Evolutionary conservation across 2,329 filamentous ascomycete species (phyloP).

Genomic region (Colletotrichum cordylinicola): DNA sequence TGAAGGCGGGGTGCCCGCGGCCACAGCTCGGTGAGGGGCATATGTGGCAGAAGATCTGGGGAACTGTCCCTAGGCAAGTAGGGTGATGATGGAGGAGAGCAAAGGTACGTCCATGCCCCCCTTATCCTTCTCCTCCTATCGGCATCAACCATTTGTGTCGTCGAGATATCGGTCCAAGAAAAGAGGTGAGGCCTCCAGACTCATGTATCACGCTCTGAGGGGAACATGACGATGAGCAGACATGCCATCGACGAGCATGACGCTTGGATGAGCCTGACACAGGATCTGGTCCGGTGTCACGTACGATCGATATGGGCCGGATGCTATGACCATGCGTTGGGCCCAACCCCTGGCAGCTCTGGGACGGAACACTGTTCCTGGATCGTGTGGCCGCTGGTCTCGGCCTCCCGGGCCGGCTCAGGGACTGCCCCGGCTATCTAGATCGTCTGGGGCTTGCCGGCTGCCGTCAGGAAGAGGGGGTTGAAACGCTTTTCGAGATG

Average conservation of each 20-base stretch:
- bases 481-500: neutral
- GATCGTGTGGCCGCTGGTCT: neutral
- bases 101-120: no score
- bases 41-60: no score
- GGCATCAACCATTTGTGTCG: no score
- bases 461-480: neutral
- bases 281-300: neutral
- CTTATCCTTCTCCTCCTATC: no score
- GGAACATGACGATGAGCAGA: neutral
- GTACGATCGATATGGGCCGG: neutral
- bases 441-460: neutral
- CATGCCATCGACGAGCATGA: neutral
- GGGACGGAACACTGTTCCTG: neutral
- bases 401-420: neutral
- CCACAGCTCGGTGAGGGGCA: no score
- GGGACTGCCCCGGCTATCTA: neutral
- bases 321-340: neutral
- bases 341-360: neutral
- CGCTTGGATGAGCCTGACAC: neutral
- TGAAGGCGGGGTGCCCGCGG: no score
- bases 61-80: no score
- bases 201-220: no score
- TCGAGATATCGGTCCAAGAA: no score
- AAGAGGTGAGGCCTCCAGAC: no score
- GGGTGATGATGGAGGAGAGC: no score